A percentile compares a stretch with the other conserved stretches of the same genome.
Conservation (phyloP, 2,329 filamentous ascomycete genomes). For the Claviceps pusilla region DNA sequence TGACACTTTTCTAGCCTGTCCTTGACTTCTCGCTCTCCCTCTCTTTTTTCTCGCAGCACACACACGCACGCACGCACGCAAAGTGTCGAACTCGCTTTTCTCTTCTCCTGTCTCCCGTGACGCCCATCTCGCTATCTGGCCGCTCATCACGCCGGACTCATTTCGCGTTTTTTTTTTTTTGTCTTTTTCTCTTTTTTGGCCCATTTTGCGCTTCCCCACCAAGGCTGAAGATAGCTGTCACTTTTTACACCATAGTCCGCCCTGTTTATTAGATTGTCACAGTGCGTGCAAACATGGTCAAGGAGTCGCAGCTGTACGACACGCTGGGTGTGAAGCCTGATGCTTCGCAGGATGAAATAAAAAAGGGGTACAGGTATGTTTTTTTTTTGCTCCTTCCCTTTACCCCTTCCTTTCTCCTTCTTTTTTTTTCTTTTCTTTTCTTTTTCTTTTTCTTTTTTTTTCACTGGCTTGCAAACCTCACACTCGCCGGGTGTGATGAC, state of each 20-base stretch:
- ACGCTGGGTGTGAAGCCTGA: slow-evolving; percentile 62
- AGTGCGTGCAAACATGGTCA: slow-evolving; percentile 52
- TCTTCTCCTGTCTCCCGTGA: not conserved
- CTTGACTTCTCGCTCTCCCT: not conserved
- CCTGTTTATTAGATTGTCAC: not conserved
- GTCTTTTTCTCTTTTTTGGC: not conserved
- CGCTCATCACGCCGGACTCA: not conserved
- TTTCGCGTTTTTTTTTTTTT: not conserved
- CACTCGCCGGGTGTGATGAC: too few species aligned
- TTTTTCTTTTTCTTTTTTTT: too few species aligned
- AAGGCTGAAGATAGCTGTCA: not conserved
- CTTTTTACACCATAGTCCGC: not conserved
- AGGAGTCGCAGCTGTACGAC: slow-evolving; percentile 93
- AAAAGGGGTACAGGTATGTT: slow-evolving; percentile 75
- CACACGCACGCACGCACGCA: not conserved
- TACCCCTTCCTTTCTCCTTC: too few species aligned
- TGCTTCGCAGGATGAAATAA: slow-evolving; percentile 85
- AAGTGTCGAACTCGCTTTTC: not conserved
- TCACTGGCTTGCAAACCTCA: too few species aligned
- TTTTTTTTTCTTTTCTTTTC: too few species aligned
- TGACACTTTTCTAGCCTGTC: too few species aligned
- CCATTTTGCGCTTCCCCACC: not conserved
- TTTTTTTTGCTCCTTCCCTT: not conserved
- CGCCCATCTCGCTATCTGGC: too few species aligned
- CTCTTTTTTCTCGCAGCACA: too few species aligned